Conservation (phyloP, 345 rosid species). For the Citrus mangshanensis region DNA sequence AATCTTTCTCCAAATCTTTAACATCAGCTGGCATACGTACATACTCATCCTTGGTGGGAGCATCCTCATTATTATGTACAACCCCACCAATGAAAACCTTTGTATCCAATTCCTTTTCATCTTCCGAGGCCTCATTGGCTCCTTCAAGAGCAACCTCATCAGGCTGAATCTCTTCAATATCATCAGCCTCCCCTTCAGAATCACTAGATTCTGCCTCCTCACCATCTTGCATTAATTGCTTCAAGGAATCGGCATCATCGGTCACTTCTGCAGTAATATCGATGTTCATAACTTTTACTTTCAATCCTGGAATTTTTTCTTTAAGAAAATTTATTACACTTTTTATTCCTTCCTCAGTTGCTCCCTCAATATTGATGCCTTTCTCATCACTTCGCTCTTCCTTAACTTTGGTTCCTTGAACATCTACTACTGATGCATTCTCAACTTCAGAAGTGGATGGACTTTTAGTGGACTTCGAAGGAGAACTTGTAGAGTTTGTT, state of each 20-base stretch:
- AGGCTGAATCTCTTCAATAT: constrained; percentile 58
- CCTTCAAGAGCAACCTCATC: constrained; percentile 45
- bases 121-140: constrained; percentile 40
- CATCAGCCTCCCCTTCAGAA: constrained; percentile 53
- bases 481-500: constrained; percentile 29
- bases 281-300: constrained; percentile 72
- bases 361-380: constrained; percentile 64
- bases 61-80: constrained; percentile 71
- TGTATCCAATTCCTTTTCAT: constrained; percentile 53
- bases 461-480: constrained; percentile 41
- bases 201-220: constrained; percentile 45
- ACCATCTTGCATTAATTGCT: constrained; percentile 60
- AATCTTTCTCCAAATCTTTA: constrained; percentile 62
- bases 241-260: constrained; percentile 51
- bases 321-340: constrained; percentile 87
- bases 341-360: constrained; percentile 89
- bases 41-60: constrained; percentile 62
- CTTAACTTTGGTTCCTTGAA: constrained; percentile 60
- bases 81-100: constrained; percentile 90
- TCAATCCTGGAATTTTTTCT: constrained; percentile 92
- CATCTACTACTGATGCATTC: constrained; percentile 46
- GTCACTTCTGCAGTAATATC: constrained; percentile 49
- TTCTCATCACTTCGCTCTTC: constrained; percentile 58
- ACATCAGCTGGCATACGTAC: constrained; percentile 76
- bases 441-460: constrained; percentile 44